Base-by-base conservation (phyloP, 1,284 basidiomycete genomes). In the Testicularia cyperi region DNA sequence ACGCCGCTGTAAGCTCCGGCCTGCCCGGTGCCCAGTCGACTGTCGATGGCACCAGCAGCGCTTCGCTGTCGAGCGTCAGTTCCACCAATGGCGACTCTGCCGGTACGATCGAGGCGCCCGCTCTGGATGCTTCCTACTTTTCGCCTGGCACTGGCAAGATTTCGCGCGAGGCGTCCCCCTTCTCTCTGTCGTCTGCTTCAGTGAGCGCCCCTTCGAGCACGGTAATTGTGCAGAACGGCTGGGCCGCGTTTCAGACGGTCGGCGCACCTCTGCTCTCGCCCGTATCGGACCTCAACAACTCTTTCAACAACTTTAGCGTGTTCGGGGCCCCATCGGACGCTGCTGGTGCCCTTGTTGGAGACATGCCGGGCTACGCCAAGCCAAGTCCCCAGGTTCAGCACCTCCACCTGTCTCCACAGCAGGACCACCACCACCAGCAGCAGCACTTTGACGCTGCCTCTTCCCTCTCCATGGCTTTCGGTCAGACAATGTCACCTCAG, bases 1-100 rank as follows among this genome's bases (percentile, higher is more conserved):
- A 29, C 24, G 14, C 16, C 16, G 15, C 18, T 13, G 22, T 44
- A 10, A 18, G 15, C 14, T 30, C 37, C 2, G 42, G 36, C 9
- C 14, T 57, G 14, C 39, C 40, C 42, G 36, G 42, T 13, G 13
- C 25, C 8, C 43, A 52, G 16, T 32, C 30, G 10, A 14, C 9
- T 18, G 10, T 16, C 9, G 55, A 58, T 13, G 47, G 39, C 18
- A 18, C 38, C 26, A 38, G 32, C 38, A 36, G 32, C 12, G 27
- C 45, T 20, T 60, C 56, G 13, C 40, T 28, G 15, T 48, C 44
- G 37, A 53, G 48, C 31, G 53, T 56, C 34, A 56, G 42, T 38
- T 56, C 49, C n/a, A 40, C 37, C 46, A 47, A 39, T 6, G 39
- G 22, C 28, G 54, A 52, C 21, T 44, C 44, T 1, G 48, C 40